A percentile compares a stretch with the other conserved stretches of the same genome.
These are phyloP conservation scores for Aspergillus neotritici DNA, from an alignment of 2,329 filamentous ascomycete genomes.

Conservation along the genomic window DNA sequence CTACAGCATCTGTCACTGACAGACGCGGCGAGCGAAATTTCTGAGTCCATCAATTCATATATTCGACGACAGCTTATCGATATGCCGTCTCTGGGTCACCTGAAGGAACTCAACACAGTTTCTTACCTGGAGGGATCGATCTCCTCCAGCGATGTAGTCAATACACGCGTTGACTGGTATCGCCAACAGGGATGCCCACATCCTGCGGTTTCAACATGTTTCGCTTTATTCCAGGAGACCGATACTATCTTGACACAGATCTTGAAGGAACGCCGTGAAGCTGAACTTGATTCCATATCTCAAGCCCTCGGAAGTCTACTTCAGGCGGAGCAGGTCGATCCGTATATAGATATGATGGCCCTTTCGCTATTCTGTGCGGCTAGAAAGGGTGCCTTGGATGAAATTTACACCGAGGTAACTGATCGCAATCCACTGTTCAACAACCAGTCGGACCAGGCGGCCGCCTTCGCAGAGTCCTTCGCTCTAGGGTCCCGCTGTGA, in stretches of 20 bases:
- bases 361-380: conserved; percentile 55
- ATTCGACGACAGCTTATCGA: conserved; percentile 34
- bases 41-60: conserved; percentile 27
- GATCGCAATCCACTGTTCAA: conserved; percentile 59
- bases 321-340: conserved; percentile 33
- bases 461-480: conserved; percentile 59
- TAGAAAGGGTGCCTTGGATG: conserved; percentile 53
- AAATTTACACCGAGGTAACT: conserved; percentile 58
- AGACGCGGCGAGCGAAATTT: conserved; percentile 23
- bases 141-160: conserved; percentile 31
- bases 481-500: conserved; percentile 60
- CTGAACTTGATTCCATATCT: conserved; percentile 35
- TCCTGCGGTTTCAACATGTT: conserved; percentile 29
- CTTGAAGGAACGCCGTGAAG: conserved; percentile 25
- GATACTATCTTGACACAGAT: conserved; percentile 26
- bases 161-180: conserved; percentile 41
- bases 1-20: conserved; percentile 34
- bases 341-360: conserved; percentile 50
- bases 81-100: conserved; percentile 34
- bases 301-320: conserved; percentile 32
- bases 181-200: conserved; percentile 32
- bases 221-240: conserved; percentile 37
- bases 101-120: conserved; percentile 36
- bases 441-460: conserved; percentile 57
- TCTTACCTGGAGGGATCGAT: conserved; percentile 39